Conservation (phyloP, 345 rosid species). For the Euphorbia lathyris region DNA sequence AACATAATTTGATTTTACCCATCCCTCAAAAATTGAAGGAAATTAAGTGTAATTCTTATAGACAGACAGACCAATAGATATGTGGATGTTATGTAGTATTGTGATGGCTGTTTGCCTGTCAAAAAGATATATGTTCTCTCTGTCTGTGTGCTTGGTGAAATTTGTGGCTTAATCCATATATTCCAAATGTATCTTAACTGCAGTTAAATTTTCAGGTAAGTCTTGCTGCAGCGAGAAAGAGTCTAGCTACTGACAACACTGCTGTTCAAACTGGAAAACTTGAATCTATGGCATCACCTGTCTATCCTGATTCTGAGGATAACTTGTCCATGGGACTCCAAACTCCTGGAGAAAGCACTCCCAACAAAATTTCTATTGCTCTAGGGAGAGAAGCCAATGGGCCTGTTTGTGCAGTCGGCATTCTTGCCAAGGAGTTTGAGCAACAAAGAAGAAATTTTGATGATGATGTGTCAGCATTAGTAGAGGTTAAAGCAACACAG, state of each 20-base stretch:
- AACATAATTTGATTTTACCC: too few species aligned
- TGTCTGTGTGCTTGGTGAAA: not conserved
- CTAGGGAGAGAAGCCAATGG: slow-evolving; percentile 57
- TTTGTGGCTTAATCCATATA: not conserved
- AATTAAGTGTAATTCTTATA: not conserved
- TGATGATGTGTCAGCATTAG: slow-evolving; percentile 52
- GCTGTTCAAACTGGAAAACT: slow-evolving; percentile 47
- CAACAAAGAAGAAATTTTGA: slow-evolving; percentile 61
- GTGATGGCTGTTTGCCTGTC: not conserved
- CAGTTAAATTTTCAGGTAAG: slow-evolving; percentile 48
- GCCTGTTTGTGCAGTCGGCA: slow-evolving; percentile 41
- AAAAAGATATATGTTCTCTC: not conserved
- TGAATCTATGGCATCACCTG: slow-evolving; percentile 55
- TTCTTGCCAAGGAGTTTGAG: slow-evolving; percentile 75
- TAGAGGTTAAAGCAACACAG: slow-evolving; percentile 42
- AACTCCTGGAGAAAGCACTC: slow-evolving; percentile 62
- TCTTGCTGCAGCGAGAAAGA: slow-evolving; percentile 73
- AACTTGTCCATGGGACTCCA: slow-evolving; percentile 50
- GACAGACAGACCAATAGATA: not conserved
- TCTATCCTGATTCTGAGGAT: slow-evolving; percentile 66
- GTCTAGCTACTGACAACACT: slow-evolving; percentile 55
- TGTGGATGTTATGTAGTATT: not conserved
- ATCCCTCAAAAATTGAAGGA: too few species aligned
- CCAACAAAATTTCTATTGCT: slow-evolving; percentile 38
- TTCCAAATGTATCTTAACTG: not conserved